Percentiles rank a stretch among this genome's conserved stretches.
Evolutionary conservation across 2,329 filamentous ascomycete species (phyloP).

Genomic region (Didymellaceae sp.): DNA sequence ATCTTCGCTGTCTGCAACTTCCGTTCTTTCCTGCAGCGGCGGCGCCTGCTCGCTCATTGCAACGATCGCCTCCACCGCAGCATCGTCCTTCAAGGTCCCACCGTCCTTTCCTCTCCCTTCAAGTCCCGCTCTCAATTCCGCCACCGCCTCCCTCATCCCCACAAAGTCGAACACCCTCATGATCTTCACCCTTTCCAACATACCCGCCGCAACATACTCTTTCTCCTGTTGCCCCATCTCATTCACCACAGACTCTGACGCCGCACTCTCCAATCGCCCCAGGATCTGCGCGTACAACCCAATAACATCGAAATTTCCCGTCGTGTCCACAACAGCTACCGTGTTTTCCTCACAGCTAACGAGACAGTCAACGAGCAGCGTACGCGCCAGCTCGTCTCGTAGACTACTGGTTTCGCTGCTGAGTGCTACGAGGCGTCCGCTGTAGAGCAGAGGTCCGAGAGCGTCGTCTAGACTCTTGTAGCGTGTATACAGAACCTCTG

Average conservation of each 20-base stretch:
- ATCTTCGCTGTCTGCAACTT: slow-evolving; percentile 44
- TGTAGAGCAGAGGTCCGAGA: not conserved
- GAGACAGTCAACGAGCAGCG: slow-evolving; percentile 50
- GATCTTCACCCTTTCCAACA: slow-evolving; percentile 55
- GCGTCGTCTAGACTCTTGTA: not conserved
- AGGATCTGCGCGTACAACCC: slow-evolving; percentile 31
- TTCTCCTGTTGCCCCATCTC: not conserved
- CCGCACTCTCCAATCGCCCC: not conserved
- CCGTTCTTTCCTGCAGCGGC: slow-evolving; percentile 24
- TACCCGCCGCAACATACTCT: not conserved
- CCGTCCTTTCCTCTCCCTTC: slow-evolving; percentile 17
- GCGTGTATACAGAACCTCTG: not conserved
- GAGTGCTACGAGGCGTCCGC: not conserved
- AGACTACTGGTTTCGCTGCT: slow-evolving; percentile 2
- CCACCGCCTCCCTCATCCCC: slow-evolving; percentile 55
- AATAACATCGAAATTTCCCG: slow-evolving; percentile 54
- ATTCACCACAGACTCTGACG: not conserved
- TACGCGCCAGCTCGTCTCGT: slow-evolving; percentile 16
- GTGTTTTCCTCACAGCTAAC: slow-evolving; percentile 30
- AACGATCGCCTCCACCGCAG: not conserved
- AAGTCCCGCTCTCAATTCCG: slow-evolving; percentile 52
- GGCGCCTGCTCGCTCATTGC: not conserved
- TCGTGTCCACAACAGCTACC: slow-evolving; percentile 56
- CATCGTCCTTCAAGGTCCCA: slow-evolving; percentile 10
- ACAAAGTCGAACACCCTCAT: slow-evolving; percentile 60